Conservation (phyloP, 2,329 filamentous ascomycete species). For the Ampelomyces quisqualis region DNA sequence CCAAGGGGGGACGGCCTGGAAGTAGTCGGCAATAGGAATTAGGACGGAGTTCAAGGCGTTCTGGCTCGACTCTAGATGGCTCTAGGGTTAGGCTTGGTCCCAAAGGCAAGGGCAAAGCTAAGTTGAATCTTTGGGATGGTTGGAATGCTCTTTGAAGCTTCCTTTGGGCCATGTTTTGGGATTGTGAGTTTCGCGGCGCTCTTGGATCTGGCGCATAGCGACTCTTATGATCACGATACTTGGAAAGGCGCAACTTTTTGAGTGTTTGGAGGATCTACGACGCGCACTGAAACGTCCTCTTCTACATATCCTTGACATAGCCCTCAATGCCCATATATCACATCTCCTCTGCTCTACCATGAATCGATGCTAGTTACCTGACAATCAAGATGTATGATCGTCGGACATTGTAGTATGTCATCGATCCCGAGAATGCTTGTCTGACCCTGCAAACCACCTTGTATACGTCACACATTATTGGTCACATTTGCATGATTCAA, state of each 20-base stretch:
- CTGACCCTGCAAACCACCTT: conserved; percentile 19
- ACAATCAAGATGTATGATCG: too few species aligned
- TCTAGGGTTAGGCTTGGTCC: conserved; percentile 34
- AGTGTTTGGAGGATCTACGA: conserved; percentile 4
- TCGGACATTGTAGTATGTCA: too few species aligned
- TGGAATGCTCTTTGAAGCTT: conserved; percentile 40
- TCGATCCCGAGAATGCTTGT: conserved; percentile 3
- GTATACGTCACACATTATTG: conserved; percentile 25
- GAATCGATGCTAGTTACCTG: too few species aligned
- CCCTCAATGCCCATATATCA: too few species aligned
- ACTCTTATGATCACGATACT: conserved; percentile 16
- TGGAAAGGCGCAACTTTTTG: conserved; percentile 4
- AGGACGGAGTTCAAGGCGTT: conserved; percentile 44
- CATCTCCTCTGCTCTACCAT: too few species aligned
- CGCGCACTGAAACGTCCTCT: not conserved
- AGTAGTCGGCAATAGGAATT: conserved; percentile 46
- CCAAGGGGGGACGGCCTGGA: conserved; percentile 40
- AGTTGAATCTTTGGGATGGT: conserved; percentile 39
- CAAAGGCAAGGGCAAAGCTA: conserved; percentile 38
- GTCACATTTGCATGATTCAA: conserved; percentile 11
- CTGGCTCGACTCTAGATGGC: conserved; percentile 30
- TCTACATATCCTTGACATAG: not conserved
- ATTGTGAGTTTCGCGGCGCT: conserved; percentile 21
- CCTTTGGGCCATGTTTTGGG: conserved; percentile 29
- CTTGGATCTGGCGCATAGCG: conserved; percentile 12